Evolutionary conservation across 169 alveolate species (phyloP).

Genomic region (Prorocentrum cordatum): DNA sequence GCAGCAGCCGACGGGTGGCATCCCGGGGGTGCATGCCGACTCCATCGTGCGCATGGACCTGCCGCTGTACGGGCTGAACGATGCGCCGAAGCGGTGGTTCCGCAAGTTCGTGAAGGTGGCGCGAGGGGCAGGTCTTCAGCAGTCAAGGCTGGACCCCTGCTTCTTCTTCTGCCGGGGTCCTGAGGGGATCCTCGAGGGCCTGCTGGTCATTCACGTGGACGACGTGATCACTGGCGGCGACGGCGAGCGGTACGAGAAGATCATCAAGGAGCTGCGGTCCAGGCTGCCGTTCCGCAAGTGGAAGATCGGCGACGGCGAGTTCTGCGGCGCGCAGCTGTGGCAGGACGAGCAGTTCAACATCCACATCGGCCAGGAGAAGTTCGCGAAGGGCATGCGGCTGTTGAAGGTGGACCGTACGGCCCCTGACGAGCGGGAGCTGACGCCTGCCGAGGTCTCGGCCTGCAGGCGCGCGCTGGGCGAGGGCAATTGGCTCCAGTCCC

Average conservation of each 20-base stretch:
- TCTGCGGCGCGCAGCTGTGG: neutral
- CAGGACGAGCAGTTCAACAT: no score
- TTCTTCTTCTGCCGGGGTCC: neutral
- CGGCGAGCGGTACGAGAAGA: neutral
- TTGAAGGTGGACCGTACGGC: no score
- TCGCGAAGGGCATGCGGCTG: no score
- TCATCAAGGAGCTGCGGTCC: neutral
- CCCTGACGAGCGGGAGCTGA: no score
- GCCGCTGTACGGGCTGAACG: neutral
- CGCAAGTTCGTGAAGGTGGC: neutral
- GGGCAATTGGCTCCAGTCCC: no score
- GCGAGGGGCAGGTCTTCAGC: neutral
- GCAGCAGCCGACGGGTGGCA: neutral
- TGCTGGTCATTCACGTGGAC: neutral
- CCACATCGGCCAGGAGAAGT: no score
- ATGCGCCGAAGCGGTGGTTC: constrained; percentile 5
- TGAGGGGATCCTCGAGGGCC: neutral
- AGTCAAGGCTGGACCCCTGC: neutral
- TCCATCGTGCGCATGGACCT: neutral
- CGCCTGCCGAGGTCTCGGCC: no score
- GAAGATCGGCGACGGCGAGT: neutral
- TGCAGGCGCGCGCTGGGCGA: no score
- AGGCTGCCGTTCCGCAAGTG: constrained; percentile 2
- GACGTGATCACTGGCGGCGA: neutral
- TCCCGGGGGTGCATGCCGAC: neutral